Conservation (phyloP, 495 filamentous ascomycete species). For the Hypoxylon rickii region DNA sequence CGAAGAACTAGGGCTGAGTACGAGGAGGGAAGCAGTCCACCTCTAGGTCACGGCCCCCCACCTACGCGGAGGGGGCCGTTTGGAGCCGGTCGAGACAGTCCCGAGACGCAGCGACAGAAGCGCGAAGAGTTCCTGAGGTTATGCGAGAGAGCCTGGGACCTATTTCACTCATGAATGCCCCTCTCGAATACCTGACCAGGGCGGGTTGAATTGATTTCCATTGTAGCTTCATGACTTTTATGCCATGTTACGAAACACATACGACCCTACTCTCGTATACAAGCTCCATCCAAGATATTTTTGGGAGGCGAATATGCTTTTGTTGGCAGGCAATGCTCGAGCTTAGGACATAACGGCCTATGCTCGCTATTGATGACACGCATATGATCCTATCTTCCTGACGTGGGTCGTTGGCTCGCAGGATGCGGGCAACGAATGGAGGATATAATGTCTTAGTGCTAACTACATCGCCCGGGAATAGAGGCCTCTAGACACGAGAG, state of each 20-base stretch:
- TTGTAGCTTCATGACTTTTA: slow-evolving; percentile 32
- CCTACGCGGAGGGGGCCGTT: slow-evolving; percentile 69
- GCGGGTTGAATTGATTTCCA: slow-evolving; percentile 24
- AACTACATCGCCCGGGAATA: slow-evolving; percentile 7
- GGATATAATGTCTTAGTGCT: slow-evolving; percentile 30
- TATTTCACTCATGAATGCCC: slow-evolving; percentile 82
- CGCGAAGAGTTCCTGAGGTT: slow-evolving; percentile 90
- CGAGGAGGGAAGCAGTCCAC: slow-evolving; percentile 83
- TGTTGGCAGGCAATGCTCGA: slow-evolving; percentile 7
- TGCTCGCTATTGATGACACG: slow-evolving; percentile 10
- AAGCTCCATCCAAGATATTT: slow-evolving; percentile 23
- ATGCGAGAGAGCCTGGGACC: slow-evolving; percentile 90
- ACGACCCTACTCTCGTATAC: slow-evolving; percentile 27
- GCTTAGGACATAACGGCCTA: slow-evolving; percentile 11
- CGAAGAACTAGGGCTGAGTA: slow-evolving; percentile 85
- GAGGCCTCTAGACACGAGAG: slow-evolving; percentile 6
- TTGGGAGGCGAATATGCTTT: slow-evolving; percentile 25
- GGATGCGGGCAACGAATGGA: slow-evolving; percentile 10
- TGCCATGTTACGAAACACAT: slow-evolving; percentile 34
- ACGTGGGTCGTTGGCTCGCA: slow-evolving; percentile 3
- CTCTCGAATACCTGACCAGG: slow-evolving; percentile 3
- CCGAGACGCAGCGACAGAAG: slow-evolving; percentile 83
- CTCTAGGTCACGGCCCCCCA: slow-evolving; percentile 65
- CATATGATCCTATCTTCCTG: slow-evolving; percentile 24
- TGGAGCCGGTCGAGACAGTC: slow-evolving; percentile 77